phyloP scores from a whole-genome alignment of 2,329 filamentous ascomycete genomes.

The Colletotrichum coccodes region DNA sequence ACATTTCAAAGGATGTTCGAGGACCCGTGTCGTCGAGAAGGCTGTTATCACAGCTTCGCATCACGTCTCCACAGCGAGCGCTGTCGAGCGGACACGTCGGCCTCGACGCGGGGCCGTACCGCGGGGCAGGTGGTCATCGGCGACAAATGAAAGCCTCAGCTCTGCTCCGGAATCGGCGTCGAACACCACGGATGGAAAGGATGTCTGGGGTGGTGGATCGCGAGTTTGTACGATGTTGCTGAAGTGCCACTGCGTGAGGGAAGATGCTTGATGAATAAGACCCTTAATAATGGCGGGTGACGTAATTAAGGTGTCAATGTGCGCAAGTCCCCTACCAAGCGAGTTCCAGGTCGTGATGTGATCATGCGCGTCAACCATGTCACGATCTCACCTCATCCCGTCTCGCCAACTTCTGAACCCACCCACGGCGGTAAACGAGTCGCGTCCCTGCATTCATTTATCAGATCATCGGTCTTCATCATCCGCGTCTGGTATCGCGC shows the following conservation, averaged over 20 bases:
- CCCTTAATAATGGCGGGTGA: slow-evolving; percentile 11
- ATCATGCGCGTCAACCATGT: slow-evolving; percentile 15
- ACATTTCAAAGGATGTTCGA: too few relatives aligned
- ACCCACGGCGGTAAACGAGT: background rate
- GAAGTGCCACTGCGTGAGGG: background rate
- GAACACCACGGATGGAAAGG: background rate
- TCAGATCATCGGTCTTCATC: background rate
- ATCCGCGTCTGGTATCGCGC: background rate
- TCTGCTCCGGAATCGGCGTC: background rate
- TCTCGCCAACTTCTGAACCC: background rate
- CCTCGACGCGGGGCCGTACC: background rate
- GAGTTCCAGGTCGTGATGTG: slow-evolving; percentile 22
- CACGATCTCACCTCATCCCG: slow-evolving; percentile 7
- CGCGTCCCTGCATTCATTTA: background rate
- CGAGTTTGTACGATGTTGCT: background rate
- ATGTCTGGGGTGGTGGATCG: background rate
- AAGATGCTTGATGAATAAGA: slow-evolving; percentile 11
- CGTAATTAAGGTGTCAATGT: slow-evolving; percentile 26
- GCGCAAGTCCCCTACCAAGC: slow-evolving; percentile 11
- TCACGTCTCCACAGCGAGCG: background rate
- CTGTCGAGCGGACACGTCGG: slow-evolving; percentile 4
- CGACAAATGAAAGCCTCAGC: background rate
- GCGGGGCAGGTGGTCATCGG: background rate
- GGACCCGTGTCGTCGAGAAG: too few relatives aligned
- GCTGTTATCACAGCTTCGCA: background rate